phyloP scores from a whole-genome alignment of 2,329 filamentous ascomycete genomes.

The Achaetomium macrosporum region DNA sequence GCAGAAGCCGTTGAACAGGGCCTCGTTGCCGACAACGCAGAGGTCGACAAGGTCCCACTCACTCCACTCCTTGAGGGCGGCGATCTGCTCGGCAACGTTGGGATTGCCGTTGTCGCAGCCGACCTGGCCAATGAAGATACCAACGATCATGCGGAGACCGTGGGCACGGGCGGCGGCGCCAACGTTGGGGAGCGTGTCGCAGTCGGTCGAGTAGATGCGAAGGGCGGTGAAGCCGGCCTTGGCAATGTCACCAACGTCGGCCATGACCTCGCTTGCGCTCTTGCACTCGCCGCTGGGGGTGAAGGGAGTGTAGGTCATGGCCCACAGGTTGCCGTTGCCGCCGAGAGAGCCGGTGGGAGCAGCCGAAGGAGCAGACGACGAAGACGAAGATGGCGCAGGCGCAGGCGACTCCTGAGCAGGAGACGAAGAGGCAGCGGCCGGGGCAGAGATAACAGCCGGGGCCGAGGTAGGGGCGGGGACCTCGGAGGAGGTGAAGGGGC shows the following conservation, averaged over 20 bases:
- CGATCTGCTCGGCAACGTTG: slow-evolving; percentile 66
- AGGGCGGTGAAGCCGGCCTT: slow-evolving; percentile 61
- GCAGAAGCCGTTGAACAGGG: slow-evolving; percentile 69
- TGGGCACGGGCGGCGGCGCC: slow-evolving; percentile 60
- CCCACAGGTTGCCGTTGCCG: slow-evolving; percentile 54
- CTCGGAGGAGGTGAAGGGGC: slow-evolving; percentile 55
- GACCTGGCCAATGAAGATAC: slow-evolving; percentile 72
- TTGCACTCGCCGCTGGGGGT: slow-evolving; percentile 58
- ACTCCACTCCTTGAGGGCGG: slow-evolving; percentile 64
- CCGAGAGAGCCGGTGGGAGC: slow-evolving; percentile 26
- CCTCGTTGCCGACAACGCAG: slow-evolving; percentile 87
- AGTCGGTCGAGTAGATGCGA: slow-evolving; percentile 91
- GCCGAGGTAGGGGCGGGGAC: slow-evolving; percentile 25
- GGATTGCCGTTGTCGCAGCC: slow-evolving; percentile 52
- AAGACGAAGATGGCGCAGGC: slow-evolving; percentile 14
- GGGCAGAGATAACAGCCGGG: slow-evolving; percentile 22
- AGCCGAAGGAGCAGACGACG: slow-evolving; percentile 21
- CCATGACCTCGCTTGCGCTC: slow-evolving; percentile 47
- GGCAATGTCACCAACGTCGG: slow-evolving; percentile 59
- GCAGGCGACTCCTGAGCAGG: slow-evolving; percentile 15
- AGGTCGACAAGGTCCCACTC: slow-evolving; percentile 73
- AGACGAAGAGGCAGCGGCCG: slow-evolving; percentile 19
- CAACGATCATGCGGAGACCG: slow-evolving; percentile 75
- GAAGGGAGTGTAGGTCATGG: slow-evolving; percentile 78
- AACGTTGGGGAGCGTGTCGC: slow-evolving; percentile 70